A percentile compares a stretch with the other conserved stretches of the same genome.
phyloP scores from a whole-genome alignment of 2,329 filamentous ascomycete species.

The Neophaeococcomyces mojaviensis region DNA sequence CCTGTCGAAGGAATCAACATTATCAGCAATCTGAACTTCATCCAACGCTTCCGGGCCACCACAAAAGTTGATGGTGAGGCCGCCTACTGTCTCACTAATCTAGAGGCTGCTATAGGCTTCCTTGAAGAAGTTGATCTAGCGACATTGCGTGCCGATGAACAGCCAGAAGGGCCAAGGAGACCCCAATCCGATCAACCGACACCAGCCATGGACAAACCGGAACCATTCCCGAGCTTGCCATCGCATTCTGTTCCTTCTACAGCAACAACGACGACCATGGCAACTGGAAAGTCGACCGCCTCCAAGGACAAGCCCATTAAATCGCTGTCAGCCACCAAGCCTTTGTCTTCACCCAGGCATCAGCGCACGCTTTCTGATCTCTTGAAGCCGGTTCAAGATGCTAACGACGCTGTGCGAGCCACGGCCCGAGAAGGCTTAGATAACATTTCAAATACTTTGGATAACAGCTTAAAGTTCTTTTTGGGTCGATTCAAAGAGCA shows the following conservation, averaged over 20 bases:
- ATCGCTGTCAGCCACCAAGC: conserved; percentile 15
- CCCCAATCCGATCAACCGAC: conserved; percentile 37
- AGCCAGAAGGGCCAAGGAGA: conserved; percentile 60
- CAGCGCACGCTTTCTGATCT: conserved; percentile 77
- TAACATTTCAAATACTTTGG: conserved; percentile 81
- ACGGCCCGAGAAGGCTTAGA: conserved; percentile 89
- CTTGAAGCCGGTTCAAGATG: conserved; percentile 74
- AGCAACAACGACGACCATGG: conserved; percentile 26
- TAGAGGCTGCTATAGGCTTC: conserved; percentile 91
- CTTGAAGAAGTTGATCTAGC: conserved; percentile 91
- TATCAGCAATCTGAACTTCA: conserved; percentile 91
- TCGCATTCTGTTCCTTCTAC: conserved; percentile 18
- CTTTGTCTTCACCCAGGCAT: conserved; percentile 41
- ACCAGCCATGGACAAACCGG: conserved; percentile 28
- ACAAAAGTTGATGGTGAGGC: conserved; percentile 86
- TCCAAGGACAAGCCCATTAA: conserved; percentile 21
- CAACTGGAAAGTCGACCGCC: conserved; percentile 26
- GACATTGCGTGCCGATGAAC: conserved; percentile 74
- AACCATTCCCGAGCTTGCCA: conserved; percentile 16
- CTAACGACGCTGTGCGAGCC: conserved; percentile 75
- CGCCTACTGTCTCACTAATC: conserved; percentile 90
- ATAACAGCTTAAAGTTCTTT: conserved; percentile 88
- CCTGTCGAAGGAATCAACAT: conserved; percentile 78
- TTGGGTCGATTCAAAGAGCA: conserved; percentile 77
- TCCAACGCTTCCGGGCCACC: conserved; percentile 81